These are phyloP conservation scores for Iris macrosiphon DNA, from an alignment of 106 monocot genomes.

Conservation along the genomic window DNA sequence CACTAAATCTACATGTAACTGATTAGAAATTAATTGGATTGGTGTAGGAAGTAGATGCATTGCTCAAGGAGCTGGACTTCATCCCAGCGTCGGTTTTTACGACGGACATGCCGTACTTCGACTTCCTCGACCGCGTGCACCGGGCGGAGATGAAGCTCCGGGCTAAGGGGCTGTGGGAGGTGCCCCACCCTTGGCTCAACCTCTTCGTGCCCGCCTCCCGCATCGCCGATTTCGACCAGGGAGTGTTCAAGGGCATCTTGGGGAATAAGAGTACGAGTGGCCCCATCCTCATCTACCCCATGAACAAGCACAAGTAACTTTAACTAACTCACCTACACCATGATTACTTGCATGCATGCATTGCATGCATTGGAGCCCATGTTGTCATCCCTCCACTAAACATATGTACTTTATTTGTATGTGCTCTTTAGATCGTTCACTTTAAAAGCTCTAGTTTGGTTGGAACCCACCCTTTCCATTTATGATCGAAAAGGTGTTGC, in stretches of 20 bases:
- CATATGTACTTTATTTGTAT: too few species aligned
- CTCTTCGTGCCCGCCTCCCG: constrained; percentile 69
- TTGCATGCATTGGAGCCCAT: too few species aligned
- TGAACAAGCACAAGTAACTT: constrained; percentile 72
- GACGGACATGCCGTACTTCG: constrained; percentile 59
- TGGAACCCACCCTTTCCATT: background rate
- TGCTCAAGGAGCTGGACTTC: constrained; percentile 55
- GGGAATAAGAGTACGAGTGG: constrained; percentile 41
- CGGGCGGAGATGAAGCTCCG: constrained; percentile 59
- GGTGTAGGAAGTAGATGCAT: constrained; percentile 43
- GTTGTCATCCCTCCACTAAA: too few species aligned
- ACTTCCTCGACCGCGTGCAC: constrained; percentile 81
- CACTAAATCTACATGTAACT: background rate
- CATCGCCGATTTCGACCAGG: constrained; percentile 58
- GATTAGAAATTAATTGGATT: background rate
- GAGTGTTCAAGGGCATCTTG: constrained; percentile 68
- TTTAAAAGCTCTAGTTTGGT: constrained; percentile 10
- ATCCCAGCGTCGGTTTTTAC: constrained; percentile 56
- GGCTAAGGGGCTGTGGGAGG: constrained; percentile 74
- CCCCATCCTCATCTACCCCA: constrained; percentile 88
- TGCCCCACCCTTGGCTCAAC: constrained; percentile 95
- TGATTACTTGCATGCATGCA: constrained; percentile 11
- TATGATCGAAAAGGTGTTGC: constrained; percentile 11
- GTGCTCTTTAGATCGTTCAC: too few species aligned
- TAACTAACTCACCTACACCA: background rate